Evolutionary conservation across 306 rosid species (phyloP), one percentile per base, ranked within the genome.

Genomic region (Arachis hypogaea): DNA sequence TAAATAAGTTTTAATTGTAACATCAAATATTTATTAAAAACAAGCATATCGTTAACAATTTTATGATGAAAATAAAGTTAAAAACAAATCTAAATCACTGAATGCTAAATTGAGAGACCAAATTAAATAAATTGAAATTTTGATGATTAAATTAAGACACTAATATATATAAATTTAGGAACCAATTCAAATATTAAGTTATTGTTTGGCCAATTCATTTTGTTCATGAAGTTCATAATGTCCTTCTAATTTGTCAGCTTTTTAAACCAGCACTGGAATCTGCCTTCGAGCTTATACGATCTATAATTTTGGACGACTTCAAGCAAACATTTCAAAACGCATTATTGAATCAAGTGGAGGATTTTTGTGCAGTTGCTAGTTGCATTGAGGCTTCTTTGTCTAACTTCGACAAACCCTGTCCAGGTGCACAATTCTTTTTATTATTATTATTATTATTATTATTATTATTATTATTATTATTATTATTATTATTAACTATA

Each of bases 261-360:
- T 88, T 83, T 68, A 91, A 87, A 89, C 87, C 93, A 45, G 82
- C 93, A 51, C 89, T 87, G 79, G 91, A 82, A 80, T 68, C 81
- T 78, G 79, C 83, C 18, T 79, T 92, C 84, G 96, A 93, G 76
- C 92, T 85, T 59, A 10, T 92, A 63, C 82, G 92, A 66, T 79
- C 90, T 65, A 87, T 66, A 59, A 74, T 78, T 73, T 81, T 92
- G 62, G 94, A 88, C 44, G 86, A 88, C 63, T 92, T 92, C 81
- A 90, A 86, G 85, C 89, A 84, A 65, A 84, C 88, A 73, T 85
- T 92, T 84, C 94, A 88, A 66, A 90, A 22, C 28, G 28, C 88
- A 74, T 89, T 91, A 65, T 78, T 90, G 88, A 81, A 69, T 66
- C 82, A 81, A 3, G 96, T 94, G 66, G 94, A 86, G 72, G 87